Base-by-base conservation (phyloP, 2,329 filamentous ascomycete species). In the Aureobasidium leucospermi region DNA sequence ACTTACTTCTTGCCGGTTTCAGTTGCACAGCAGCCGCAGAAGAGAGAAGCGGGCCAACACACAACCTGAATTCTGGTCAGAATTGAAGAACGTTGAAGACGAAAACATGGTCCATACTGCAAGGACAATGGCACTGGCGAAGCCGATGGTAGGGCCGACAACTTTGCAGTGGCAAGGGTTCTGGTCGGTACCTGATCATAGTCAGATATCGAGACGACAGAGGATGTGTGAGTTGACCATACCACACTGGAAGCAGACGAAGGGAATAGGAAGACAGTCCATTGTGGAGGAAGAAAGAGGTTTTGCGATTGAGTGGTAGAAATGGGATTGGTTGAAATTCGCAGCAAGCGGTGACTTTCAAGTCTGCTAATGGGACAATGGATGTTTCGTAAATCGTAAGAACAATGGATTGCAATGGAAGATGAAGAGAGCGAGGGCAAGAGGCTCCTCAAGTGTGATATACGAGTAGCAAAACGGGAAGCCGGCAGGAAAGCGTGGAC, bases 141-240 rank as follows among this genome's bases (percentile, higher is more conserved):
- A 73, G 11, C 71, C 71, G 4, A 72, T 63, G 6, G 71, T 73
- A n/a, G 71, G 71, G 10, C 71, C 71, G 7, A 73, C 71, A 8
- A 73, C 63, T 63, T 73, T 73, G 60, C 72, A 63, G 55, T 73
- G 70, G 64, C 71, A 73, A 19, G 71, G 71, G 48, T 73, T 73
- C 58, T 73, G 70, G 45, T 73, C 68, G 62, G 63, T 61, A 41
- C 43, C 19, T 47, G 31, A 0, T 19, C 28, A 19, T 43, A 16
- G 38, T 45, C 31, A 49, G 51, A 28, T 34, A 31, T 1, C 16
- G 2, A 7, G 6, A 38, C 16, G 2, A 23, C 7, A 6, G 31
- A 23, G n/a, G 1, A n/a, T 19, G 23, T 23, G n/a, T n/a, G 23
- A 23, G 42, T n/a, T 53, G 61, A 59, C 63, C 38, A 66, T 71